Evolutionary conservation across 1,284 basidiomycete species (phyloP).

Genomic region (Wallemia ichthyophaga): DNA sequence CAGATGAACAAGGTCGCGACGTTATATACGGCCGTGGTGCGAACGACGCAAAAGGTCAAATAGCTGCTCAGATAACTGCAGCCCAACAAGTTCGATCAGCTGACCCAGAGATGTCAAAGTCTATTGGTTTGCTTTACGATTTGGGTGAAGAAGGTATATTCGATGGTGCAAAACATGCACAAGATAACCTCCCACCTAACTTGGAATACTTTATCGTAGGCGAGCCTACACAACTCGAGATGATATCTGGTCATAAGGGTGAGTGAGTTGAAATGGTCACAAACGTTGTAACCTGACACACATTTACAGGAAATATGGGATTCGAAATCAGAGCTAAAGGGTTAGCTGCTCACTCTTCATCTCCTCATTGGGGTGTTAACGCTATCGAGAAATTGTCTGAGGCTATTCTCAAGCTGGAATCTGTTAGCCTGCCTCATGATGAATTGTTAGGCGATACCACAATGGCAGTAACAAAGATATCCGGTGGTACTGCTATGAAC

Average conservation of each 20-base stretch:
- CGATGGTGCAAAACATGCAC: not conserved
- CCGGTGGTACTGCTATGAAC: not conserved
- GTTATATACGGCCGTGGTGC: not conserved
- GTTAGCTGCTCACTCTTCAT: not conserved
- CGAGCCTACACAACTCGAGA: not conserved
- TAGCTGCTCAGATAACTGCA: not conserved
- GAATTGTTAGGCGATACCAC: not conserved
- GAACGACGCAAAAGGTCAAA: not conserved
- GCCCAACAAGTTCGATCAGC: not conserved
- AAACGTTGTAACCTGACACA: no score
- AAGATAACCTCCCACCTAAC: not conserved
- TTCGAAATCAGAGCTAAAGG: not conserved
- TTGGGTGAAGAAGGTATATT: not conserved
- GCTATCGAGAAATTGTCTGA: not conserved
- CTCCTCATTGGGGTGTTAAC: not conserved
- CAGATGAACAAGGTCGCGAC: not conserved
- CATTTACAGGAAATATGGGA: not conserved
- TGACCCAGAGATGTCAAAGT: no score
- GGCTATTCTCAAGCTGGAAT: not conserved
- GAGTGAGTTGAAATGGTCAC: no score
- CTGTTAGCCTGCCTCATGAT: not conserved
- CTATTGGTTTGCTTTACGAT: not conserved
- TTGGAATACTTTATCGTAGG: not conserved
- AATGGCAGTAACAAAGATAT: not conserved
- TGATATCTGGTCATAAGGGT: not conserved